Evolutionary conservation across 257 asterid species (phyloP), one percentile per base, ranked within the genome.

Genomic region (Gardenia jasminoides): DNA sequence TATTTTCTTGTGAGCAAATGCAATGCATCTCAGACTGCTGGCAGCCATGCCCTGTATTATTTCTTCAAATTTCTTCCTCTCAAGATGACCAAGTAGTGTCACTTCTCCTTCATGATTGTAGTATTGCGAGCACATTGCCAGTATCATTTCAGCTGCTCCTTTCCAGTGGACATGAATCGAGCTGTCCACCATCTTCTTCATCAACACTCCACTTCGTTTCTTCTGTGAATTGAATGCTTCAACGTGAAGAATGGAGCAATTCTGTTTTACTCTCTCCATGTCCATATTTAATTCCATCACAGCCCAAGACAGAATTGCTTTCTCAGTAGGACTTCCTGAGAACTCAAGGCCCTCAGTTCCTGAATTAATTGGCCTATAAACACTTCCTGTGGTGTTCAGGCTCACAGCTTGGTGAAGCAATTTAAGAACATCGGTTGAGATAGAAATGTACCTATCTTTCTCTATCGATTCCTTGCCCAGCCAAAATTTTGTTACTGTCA

Each of bases 311-410:
- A 93, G 88, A 39, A 93, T 86, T 7, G 98, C 97, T 82, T 93
- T 90, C 72, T 93, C 98, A 13, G 98, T 93, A 0, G 98, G 98
- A 78, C 93, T 90, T n/a, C 98, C 97, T 0, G 96, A 89, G 86
- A 88, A 89, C 61, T 92, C 94, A 0, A 83, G 62, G 66, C 69
- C 83, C 73, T 77, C 66, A 7, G 4, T 59, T 59, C 66, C 68
- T 3, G 9, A 64, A 65, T 44, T 70, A 2, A 61, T 0, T 1
- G 85, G 62, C 76, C 9, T 82, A 64, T 76, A 84, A 31, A 85
- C 83, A 50, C 88, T 73, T 6, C 92, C 94, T 28, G 94, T 88
- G 1, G 94, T 86, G 82, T 90, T 90, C 19, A 85, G 75, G 30
- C 86, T 74, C 17, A 90, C 84, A 10, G 90, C 92, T 64, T 88